Evolutionary conservation across 768 basidiomycete genomes (phyloP).

Genomic region (Boletellus sp.): DNA sequence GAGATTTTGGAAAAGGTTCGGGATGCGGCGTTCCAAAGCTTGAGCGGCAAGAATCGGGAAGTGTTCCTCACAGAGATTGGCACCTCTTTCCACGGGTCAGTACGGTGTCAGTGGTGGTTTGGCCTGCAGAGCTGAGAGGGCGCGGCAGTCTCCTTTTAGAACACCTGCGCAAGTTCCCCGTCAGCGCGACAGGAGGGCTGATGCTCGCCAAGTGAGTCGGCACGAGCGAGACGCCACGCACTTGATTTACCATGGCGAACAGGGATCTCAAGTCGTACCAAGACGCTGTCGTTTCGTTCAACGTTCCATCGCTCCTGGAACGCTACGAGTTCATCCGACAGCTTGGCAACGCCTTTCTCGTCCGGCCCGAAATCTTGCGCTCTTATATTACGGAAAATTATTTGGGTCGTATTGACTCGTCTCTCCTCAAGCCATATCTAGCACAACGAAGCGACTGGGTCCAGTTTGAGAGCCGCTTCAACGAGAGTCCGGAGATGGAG

Average conservation of each 20-base stretch:
- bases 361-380: slow-evolving; percentile 90
- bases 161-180: slow-evolving; percentile 93
- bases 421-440: slow-evolving; percentile 86
- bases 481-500: slow-evolving; percentile 48
- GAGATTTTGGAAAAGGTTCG: slow-evolving; percentile 79
- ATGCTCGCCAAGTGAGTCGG: slow-evolving; percentile 91
- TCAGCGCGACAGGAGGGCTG: slow-evolving; percentile 92
- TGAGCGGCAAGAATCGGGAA: slow-evolving; percentile 93
- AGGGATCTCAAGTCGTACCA: slow-evolving; percentile 98
- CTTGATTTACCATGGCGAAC: slow-evolving; percentile 4
- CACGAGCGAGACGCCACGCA: neutral
- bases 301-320: slow-evolving; percentile 79
- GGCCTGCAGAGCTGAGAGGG: slow-evolving; percentile 8
- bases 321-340: slow-evolving; percentile 98
- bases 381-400: slow-evolving; percentile 95
- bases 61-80: slow-evolving; percentile 92
- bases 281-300: slow-evolving; percentile 81
- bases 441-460: slow-evolving; percentile 89
- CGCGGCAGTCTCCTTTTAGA: slow-evolving; percentile 76
- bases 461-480: slow-evolving; percentile 78
- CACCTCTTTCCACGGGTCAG: slow-evolving; percentile 85
- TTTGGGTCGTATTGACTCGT: slow-evolving; percentile 86
- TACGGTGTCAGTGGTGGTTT: neutral
- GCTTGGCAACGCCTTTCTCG: slow-evolving; percentile 94
- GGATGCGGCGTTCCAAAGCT: slow-evolving; percentile 65